These are phyloP conservation scores for Fraxinus xanthoxyloides DNA, from an alignment of 305 asterid genomes.

Conservation along the genomic window DNA sequence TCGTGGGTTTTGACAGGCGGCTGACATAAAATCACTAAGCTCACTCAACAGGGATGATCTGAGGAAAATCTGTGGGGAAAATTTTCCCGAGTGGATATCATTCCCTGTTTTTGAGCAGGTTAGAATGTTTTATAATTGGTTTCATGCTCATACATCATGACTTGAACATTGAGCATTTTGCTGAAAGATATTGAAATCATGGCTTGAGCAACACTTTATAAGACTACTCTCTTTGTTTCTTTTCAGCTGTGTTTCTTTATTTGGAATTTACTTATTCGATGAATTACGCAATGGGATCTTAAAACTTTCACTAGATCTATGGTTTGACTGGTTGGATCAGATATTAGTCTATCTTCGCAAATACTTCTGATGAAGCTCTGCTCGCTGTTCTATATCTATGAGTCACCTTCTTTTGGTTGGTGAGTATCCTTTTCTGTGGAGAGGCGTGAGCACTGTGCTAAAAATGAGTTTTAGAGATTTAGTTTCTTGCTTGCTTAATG, in stretches of 20 bases:
- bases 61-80: conserved; percentile 88
- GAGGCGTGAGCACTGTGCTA: background rate
- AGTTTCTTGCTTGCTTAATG: background rate
- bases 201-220: background rate
- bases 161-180: background rate
- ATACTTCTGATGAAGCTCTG: background rate
- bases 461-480: background rate
- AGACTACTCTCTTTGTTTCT: background rate
- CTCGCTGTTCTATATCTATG: background rate
- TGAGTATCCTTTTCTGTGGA: background rate
- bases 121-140: background rate
- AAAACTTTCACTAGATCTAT: background rate
- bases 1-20: conserved; percentile 60
- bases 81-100: conserved; percentile 88
- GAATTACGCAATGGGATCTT: background rate
- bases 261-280: background rate
- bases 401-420: background rate
- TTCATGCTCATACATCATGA: background rate
- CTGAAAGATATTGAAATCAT: background rate
- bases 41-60: conserved; percentile 81
- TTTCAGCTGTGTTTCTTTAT: background rate
- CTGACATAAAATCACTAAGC: conserved; percentile 70
- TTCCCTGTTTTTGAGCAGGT: conserved; percentile 96
- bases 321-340: background rate
- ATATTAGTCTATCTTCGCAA: background rate